Evolutionary conservation across 768 basidiomycete genomes (phyloP).

Genomic region (Boletus sp.): DNA sequence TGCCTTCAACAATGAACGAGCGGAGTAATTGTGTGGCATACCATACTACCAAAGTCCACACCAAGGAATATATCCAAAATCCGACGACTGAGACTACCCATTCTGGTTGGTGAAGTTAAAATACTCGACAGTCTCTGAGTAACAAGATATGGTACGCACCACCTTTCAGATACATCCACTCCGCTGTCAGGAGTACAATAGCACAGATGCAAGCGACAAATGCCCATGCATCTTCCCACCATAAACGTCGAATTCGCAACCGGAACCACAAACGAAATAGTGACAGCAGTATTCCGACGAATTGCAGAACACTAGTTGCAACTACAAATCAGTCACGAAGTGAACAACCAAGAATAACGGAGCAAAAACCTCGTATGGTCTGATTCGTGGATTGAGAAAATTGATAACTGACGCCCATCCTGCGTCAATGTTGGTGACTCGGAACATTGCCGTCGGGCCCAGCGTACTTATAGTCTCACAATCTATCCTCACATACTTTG

Average conservation of each 20-base stretch:
- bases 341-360: not conserved
- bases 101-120: not conserved
- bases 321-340: conserved; percentile 3
- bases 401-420: conserved; percentile 9
- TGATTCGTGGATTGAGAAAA: conserved; percentile 12
- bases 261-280: conserved; percentile 22
- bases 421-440: not conserved
- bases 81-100: conserved; percentile 5
- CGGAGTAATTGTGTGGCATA: conserved; percentile 1
- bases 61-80: conserved; percentile 12
- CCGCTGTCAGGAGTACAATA: conserved; percentile 1
- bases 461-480: conserved; percentile 1
- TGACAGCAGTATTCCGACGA: conserved; percentile 12
- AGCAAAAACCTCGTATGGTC: conserved; percentile 9
- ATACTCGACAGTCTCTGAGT: not conserved
- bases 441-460: not conserved
- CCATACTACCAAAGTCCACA: conserved; percentile 14
- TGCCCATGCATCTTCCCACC: conserved; percentile 26
- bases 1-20: not conserved
- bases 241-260: conserved; percentile 12
- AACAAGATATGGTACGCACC: conserved; percentile 9
- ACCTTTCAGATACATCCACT: conserved; percentile 17
- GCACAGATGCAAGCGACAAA: conserved; percentile 7
- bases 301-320: conserved; percentile 3
- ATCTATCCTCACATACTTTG: not conserved